Conservation (phyloP, 495 filamentous ascomycete species). For the Aspergillus homomorphus region DNA sequence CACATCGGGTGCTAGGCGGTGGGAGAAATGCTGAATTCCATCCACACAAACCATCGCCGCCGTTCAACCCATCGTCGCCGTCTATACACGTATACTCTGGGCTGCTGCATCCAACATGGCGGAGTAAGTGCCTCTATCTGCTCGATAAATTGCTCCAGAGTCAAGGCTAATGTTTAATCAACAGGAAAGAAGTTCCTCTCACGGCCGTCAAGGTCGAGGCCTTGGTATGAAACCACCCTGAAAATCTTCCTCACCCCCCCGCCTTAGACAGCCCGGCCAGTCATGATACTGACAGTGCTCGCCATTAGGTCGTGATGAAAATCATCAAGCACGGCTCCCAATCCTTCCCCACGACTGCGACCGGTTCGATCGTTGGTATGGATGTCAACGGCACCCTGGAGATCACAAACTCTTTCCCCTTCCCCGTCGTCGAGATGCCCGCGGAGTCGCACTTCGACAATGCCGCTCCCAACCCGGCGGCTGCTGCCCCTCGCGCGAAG, state of each 20-base stretch:
- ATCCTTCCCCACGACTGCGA: conserved; percentile 83
- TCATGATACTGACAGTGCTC: conserved; percentile 3
- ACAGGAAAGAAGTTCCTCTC: conserved; percentile 60
- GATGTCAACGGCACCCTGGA: conserved; percentile 79
- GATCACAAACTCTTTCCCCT: conserved; percentile 92
- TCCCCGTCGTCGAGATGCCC: conserved; percentile 79
- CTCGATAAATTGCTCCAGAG: background rate
- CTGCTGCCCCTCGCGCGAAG: conserved; percentile 88
- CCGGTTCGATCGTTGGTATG: conserved; percentile 89
- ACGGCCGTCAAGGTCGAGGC: conserved; percentile 82
- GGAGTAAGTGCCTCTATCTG: conserved; percentile 31
- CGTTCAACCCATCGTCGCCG: conserved; percentile 28
- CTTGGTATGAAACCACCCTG: conserved; percentile 52
- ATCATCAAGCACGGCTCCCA: conserved; percentile 90
- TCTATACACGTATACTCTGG: conserved; percentile 25
- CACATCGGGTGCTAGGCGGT: conserved; percentile 25
- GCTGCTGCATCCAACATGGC: conserved; percentile 41
- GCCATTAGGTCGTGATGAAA: conserved; percentile 82
- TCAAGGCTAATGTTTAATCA: conserved; percentile 14
- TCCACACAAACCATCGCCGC: conserved; percentile 46
- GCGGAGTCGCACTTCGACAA: conserved; percentile 78
- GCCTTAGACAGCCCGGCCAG: conserved; percentile 9
- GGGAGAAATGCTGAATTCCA: conserved; percentile 32
- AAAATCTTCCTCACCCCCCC: conserved; percentile 33
- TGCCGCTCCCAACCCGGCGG: conserved; percentile 69